Percentiles rank a stretch among this genome's conserved stretches.
phyloP scores from a whole-genome alignment of 495 filamentous ascomycete species.

The Usnea hakonensis region DNA sequence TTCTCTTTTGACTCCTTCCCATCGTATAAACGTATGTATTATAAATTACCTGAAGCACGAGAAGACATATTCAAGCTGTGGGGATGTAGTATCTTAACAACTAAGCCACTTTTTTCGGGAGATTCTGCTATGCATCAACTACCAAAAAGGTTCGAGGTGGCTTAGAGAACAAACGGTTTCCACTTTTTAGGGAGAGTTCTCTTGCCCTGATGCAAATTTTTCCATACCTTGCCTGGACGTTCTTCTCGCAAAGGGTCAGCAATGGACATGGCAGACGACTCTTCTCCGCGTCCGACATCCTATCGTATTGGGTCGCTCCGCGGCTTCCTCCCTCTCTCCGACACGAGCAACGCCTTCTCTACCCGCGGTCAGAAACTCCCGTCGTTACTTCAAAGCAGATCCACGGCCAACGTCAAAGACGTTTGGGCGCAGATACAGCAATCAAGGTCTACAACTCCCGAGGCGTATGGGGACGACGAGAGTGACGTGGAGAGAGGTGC shows the following conservation, averaged over 20 bases:
- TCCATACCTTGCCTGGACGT: not conserved
- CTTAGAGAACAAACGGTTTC: no score
- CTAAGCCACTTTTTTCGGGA: no score
- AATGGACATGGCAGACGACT: conserved; percentile 10
- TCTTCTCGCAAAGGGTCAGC: not conserved
- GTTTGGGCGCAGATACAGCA: conserved; percentile 7
- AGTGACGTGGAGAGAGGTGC: conserved; percentile 18
- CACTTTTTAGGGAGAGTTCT: no score
- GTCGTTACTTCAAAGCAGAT: conserved; percentile 24
- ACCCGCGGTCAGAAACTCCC: conserved; percentile 30
- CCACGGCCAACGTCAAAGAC: conserved; percentile 23
- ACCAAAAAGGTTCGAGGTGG: no score
- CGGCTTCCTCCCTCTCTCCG: conserved; percentile 26
- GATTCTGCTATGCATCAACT: no score
- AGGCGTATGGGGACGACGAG: conserved; percentile 18
- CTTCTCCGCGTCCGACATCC: conserved; percentile 4
- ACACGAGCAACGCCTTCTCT: conserved; percentile 20
- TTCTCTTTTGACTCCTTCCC: no score
- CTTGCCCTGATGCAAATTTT: not conserved
- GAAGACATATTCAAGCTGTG: no score
- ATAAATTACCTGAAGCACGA: no score
- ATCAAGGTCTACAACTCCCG: conserved; percentile 15
- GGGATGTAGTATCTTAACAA: no score
- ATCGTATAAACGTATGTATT: no score
- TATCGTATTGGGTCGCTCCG: conserved; percentile 21